Base-by-base conservation (phyloP, 73 alveolate species). In the Paramecium caudatum region DNA sequence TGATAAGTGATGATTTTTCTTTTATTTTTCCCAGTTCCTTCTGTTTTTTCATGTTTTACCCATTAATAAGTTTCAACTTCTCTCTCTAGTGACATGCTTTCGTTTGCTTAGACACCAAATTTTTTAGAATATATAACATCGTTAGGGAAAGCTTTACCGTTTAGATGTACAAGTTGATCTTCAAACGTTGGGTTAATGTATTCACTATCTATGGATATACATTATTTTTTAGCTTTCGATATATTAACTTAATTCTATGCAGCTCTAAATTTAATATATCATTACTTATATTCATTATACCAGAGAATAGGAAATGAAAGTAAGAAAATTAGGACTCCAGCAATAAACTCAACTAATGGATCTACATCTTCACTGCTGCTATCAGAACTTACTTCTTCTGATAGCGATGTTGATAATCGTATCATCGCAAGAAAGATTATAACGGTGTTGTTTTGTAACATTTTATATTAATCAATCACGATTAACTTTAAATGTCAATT, bases 51-150 rank as follows among this genome's bases (percentile, higher is more conserved):
- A 16, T 63, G 25, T 63, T 17, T 63, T 4, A 63, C 33, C 82
- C 82, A 63, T 63, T 63, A 12, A 63, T 63, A 63, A 5, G 48
- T 63, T 63, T 63, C 82, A 7, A 63, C 82, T 63, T 27, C 33
- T 0, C 82, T 12, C 12, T 63, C 36, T 5, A 63, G 25, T 0
- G 16, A 27, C 48, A 63, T 25, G 30, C 78, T 25, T 25, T 50
- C 30, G 1, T 50, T 17, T 7, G 30, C 21, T 21, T 50, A 13
- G 8, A 50, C 4, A 9, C 78, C 78, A 50, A 50, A 50, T 2
- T 17, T 1, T 19, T 50, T 21, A 50, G 21, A 34, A 1, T 50
- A 25, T 15, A 50, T 12, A 50, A 50, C 13, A 2, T 50, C 9
- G 5, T 50, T 21, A 50, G 82, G 25, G 17, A 10, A 30, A 10